phyloP scores from a whole-genome alignment of 352 stramenopile species.

The Pythium sukuiense region DNA sequence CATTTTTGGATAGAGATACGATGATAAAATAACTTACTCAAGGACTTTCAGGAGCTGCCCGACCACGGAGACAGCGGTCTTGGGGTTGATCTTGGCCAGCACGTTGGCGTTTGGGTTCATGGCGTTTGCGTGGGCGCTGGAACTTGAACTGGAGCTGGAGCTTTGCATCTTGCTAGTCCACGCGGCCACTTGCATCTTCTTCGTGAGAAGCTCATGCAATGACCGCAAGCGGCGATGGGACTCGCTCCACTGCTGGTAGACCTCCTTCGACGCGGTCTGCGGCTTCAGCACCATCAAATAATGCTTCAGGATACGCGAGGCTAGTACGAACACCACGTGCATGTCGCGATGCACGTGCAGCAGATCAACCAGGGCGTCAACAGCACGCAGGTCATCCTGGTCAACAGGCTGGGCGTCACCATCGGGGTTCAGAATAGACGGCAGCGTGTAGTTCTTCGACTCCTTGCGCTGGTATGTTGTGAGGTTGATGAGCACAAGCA shows the following conservation, averaged over 20 bases:
- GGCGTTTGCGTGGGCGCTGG: background rate
- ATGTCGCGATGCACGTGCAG: constrained; percentile 95
- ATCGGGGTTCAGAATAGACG: constrained; percentile 14
- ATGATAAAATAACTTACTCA: constrained; percentile 24
- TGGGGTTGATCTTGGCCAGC: constrained; percentile 71
- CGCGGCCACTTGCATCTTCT: constrained; percentile 61
- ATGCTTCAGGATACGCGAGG: constrained; percentile 56
- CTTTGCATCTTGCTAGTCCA: constrained; percentile 22
- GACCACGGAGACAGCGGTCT: constrained; percentile 54
- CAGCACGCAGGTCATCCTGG: constrained; percentile 56
- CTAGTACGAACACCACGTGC: constrained; percentile 77
- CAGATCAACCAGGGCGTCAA: constrained; percentile 92
- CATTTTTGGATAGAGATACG: background rate
- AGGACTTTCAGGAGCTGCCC: constrained; percentile 47
- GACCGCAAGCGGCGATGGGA: constrained; percentile 47
- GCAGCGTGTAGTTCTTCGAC: constrained; percentile 40
- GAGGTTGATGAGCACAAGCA: constrained; percentile 88
- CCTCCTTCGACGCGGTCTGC: constrained; percentile 16
- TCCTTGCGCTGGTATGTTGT: constrained; percentile 61
- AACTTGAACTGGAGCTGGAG: constrained; percentile 19
- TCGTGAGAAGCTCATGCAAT: constrained; percentile 51
- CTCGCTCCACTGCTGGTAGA: constrained; percentile 49
- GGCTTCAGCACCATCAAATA: constrained; percentile 43
- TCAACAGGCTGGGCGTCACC: constrained; percentile 29
- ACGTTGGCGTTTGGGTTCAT: constrained; percentile 43